Base-by-base conservation (phyloP, 1,284 basidiomycete species). In the Pyrrhoderma lamaoense region DNA sequence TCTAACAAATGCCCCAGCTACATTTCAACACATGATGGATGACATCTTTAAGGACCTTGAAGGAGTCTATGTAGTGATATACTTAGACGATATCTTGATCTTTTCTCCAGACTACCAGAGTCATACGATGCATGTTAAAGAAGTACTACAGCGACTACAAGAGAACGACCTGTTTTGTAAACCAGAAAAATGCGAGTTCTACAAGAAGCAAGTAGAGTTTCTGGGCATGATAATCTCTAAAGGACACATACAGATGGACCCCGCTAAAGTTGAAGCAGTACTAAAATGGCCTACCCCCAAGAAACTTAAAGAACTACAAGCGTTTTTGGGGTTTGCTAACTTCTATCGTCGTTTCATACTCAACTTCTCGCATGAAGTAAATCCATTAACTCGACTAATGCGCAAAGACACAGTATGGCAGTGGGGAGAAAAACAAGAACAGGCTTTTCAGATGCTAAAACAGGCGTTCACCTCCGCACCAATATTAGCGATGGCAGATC, bases 1-100 rank as follows among this genome's bases (percentile, higher is more conserved):
- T 0, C 58, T 72, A 2, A 65, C 63, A 40, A 74, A 73, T 52
- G 65, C 65, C 8, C 70, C 70, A 0, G 62, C 67, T 0, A 57
- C 61, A 0, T 67, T 68, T 56, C 68, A 70, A 42, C 5, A 4
- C 9, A 5, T 47, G 25, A 54, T 54, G 53, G 39, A 52, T 35
- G 46, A 48, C 13, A 46, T 56, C 25, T 53, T 57, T 37, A 8
- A 47, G 23, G 42, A 58, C n/a, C n/a, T n/a, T n/a, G n/a, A 42
- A 37, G 35, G 35, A 16, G 16, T 16, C 9, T 37, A 37, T 16
- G 40, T 42, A 19, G 21, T 42, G 9, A 42, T 42, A 11, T 42
- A 42, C 21, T 19, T 42, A 14, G 40, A 42, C 40, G 18, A 42
- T 19, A 42, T 42, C 40, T 19, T 42, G 40, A 42, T 42, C 40